phyloP scores from a whole-genome alignment of 2,329 filamentous ascomycete genomes.

The Verticillium dahliae region DNA sequence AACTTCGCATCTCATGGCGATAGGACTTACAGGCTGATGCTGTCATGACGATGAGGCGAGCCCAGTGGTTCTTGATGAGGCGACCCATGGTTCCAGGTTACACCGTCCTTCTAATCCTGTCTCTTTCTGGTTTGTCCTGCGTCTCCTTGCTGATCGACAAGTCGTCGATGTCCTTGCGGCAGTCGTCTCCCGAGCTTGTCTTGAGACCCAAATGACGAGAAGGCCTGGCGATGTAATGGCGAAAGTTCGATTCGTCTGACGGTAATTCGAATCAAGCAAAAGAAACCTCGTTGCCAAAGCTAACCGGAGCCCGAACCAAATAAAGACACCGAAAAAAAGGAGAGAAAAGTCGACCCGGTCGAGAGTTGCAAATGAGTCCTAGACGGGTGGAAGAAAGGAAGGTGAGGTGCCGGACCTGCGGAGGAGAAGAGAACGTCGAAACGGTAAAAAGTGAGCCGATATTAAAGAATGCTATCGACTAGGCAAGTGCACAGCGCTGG shows the following conservation, averaged over 20 bases:
- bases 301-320: not conserved
- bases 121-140: not conserved
- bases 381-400: slow-evolving; percentile 16
- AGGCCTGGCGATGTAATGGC: not conserved
- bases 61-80: slow-evolving; percentile 99
- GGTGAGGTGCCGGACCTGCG: slow-evolving; percentile 48
- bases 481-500: slow-evolving; percentile 44
- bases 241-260: not conserved
- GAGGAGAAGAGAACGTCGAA: slow-evolving; percentile 19
- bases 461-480: slow-evolving; percentile 47
- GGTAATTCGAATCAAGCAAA: not conserved
- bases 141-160: not conserved
- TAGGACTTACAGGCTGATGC: slow-evolving; percentile 63
- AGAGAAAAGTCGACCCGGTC: slow-evolving; percentile 12
- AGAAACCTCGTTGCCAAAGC: not conserved
- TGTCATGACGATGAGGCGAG: slow-evolving; percentile 83
- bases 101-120: slow-evolving; percentile 7
- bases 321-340: not conserved
- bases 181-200: not conserved
- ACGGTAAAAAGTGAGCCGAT: slow-evolving; percentile 30
- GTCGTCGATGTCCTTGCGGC: not conserved
- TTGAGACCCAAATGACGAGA: not conserved
- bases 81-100: slow-evolving; percentile 66
- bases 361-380: slow-evolving; percentile 11
- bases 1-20: not conserved